Percentiles rank a stretch among this genome's conserved stretches.
Evolutionary conservation across 2,329 filamentous ascomycete species (phyloP).

Genomic region (Colletotrichum sp.): DNA sequence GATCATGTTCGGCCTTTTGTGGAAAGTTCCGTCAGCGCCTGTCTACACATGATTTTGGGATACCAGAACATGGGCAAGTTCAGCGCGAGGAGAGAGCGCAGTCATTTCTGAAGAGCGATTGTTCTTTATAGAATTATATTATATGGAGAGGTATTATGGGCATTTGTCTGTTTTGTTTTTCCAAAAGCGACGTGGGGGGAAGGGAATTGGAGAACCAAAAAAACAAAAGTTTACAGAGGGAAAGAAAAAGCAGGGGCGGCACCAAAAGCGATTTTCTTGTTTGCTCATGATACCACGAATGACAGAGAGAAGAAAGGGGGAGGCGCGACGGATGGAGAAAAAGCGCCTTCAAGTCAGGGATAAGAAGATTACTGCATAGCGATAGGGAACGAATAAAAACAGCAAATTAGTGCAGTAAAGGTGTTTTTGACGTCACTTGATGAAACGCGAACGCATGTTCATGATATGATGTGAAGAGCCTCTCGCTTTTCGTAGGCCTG

Average conservation of each 20-base stretch:
- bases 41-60: neutral
- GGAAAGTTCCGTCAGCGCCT: neutral
- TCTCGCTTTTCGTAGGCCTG: neutral
- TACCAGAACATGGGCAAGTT: neutral
- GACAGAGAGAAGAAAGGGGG: neutral
- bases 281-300: slow-evolving; percentile 20
- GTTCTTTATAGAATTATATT: neutral
- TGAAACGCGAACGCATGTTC: neutral
- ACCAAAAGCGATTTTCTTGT: slow-evolving; percentile 18
- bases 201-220: neutral
- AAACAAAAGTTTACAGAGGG: neutral
- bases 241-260: neutral
- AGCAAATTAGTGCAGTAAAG: neutral
- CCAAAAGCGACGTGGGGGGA: neutral
- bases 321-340: neutral
- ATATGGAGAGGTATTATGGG: neutral
- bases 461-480: neutral
- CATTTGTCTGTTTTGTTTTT: neutral
- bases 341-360: neutral
- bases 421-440: neutral
- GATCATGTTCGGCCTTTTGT: neutral
- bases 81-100: neutral
- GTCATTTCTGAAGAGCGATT: neutral
- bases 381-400: neutral
- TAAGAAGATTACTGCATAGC: neutral